A percentile compares a stretch with the other conserved stretches of the same genome.
Conservation (phyloP, 73 alveolate genomes). For the Breviolum minutum region DNA sequence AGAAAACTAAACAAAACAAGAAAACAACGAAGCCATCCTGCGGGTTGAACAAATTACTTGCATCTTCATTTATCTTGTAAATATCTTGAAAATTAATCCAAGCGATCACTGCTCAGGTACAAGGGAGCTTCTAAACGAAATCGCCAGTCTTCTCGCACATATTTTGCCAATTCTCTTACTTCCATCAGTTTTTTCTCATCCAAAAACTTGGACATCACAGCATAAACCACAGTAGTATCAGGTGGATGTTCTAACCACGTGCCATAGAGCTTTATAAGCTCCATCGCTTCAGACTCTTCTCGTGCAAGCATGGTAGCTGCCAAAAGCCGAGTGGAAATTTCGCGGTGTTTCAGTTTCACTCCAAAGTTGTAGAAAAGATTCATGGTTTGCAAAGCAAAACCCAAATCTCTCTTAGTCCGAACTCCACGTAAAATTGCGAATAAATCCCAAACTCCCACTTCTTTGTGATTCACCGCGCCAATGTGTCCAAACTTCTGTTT, state of each 20-base stretch:
- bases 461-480: constrained; percentile 38
- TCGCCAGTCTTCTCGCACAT: constrained; percentile 89
- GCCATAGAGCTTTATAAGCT: constrained; percentile 57
- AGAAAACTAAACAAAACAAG: too few species aligned
- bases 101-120: not conserved
- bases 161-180: constrained; percentile 46
- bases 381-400: constrained; percentile 12
- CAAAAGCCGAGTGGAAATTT: constrained; percentile 35
- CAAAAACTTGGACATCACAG: constrained; percentile 68
- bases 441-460: constrained; percentile 75
- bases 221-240: constrained; percentile 54
- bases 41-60: too few species aligned
- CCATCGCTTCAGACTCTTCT: constrained; percentile 47
- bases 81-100: too few species aligned
- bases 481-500: constrained; percentile 55
- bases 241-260: constrained; percentile 85
- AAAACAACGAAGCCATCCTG: too few species aligned
- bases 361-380: constrained; percentile 89
- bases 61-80: too few species aligned
- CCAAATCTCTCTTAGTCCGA: constrained; percentile 43
- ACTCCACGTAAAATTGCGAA: constrained; percentile 74
- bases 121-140: constrained; percentile 31
- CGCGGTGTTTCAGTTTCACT: constrained; percentile 68
- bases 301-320: constrained; percentile 73
- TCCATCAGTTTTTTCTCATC: constrained; percentile 34